Evolutionary conservation across 805 yeast species (phyloP), one percentile per base, ranked within the genome.

Genomic region (Barnettozyma populi): DNA sequence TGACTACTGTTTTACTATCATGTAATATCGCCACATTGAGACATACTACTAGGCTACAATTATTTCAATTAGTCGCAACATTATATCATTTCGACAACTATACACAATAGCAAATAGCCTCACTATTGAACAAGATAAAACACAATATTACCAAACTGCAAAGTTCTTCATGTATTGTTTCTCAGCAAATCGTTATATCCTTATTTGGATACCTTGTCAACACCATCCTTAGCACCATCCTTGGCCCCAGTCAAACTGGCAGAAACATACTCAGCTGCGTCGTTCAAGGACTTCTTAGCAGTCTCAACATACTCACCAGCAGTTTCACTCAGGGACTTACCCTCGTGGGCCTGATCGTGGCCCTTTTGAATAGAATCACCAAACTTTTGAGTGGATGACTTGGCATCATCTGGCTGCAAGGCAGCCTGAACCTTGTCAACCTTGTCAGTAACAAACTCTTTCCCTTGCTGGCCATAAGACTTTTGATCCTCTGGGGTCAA

Each of bases 401-500:
- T 88, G 59, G 81, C 73, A 47, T 68, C 67, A 44, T 84, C 82
- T 56, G 94, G 89, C 62, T 80, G 80, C 45, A 73, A 65, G 46
- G 73, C 66, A 42, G 76, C 73, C 49, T 83, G 88, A 47, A 74
- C 67, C 62, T 76, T 71, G 73, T 89, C 96, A 59, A 73, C 75
- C n/a, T 74, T 64, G 62, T 78, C 84, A 50, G 94, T 80, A 53
- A 76, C 79, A 27, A 64, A 49, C 71, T 89, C 95, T 74, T 84
- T 84, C 56, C 82, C 82, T 70, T 84, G 72, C 61, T 86, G 84
- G 45, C 71, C 66, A 61, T 70, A 67, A 35, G 82, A 59, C 72
- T 89, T 89, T 67, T 84, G 76, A 49, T 77, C 68, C 53, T 88
- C 83, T 55, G 95, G 95, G 56, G 77, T 84, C 38, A 84, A 51